Percentiles rank a stretch among this genome's conserved stretches.
These are phyloP conservation scores for Hypoxylon sp. DNA, from an alignment of 2,329 filamentous ascomycete genomes.

Conservation along the genomic window DNA sequence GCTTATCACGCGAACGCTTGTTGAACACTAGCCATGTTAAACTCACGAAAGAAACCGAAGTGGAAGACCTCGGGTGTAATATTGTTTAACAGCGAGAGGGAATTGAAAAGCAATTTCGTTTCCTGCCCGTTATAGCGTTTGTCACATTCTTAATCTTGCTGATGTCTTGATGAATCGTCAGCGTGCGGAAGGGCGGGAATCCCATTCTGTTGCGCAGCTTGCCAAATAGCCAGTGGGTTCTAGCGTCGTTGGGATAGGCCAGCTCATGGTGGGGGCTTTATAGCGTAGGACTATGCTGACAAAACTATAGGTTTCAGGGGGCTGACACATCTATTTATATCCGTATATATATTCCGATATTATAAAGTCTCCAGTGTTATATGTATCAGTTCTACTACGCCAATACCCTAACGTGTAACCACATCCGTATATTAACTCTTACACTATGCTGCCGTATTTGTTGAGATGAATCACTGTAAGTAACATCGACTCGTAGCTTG, in stretches of 20 bases:
- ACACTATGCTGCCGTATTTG: background rate
- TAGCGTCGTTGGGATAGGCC: background rate
- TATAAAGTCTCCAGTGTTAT: background rate
- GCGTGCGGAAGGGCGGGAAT: background rate
- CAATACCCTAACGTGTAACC: background rate
- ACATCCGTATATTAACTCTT: background rate
- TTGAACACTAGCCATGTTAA: background rate
- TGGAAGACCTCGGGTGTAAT: background rate
- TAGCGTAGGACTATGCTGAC: constrained; percentile 3
- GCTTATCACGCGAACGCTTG: background rate
- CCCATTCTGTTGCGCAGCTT: background rate
- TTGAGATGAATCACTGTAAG: background rate
- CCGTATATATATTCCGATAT: background rate
- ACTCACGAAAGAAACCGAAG: background rate
- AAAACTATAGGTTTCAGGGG: background rate
- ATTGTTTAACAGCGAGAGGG: background rate
- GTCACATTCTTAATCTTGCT: background rate
- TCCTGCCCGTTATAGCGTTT: background rate
- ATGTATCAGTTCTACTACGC: background rate
- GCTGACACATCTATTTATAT: constrained; percentile 9
- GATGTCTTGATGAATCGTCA: background rate
- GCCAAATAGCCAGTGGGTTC: background rate
- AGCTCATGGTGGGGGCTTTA: background rate
- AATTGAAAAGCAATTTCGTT: background rate
- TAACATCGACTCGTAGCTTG: background rate